Evolutionary conservation across 805 yeast species (phyloP), one percentile per base, ranked within the genome.

Genomic region (Starmerella riodocensis): DNA sequence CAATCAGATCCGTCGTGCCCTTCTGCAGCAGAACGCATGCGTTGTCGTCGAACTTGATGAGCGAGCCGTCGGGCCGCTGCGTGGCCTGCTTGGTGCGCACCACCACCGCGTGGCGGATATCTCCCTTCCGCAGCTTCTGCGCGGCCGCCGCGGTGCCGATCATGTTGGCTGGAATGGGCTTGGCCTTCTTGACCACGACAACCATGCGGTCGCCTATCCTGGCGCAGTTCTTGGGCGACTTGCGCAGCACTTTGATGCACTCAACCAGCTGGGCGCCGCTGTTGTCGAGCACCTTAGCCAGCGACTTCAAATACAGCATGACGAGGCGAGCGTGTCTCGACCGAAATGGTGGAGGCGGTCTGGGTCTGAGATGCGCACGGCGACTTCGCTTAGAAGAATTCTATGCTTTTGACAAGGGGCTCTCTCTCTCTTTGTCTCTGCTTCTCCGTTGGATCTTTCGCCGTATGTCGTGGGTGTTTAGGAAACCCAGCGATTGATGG

Each of bases 1-100:
- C 98, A 37, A 91, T 69, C 8, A 96, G 95, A 56, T 91, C 98
- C 22, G 82, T 79, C n/a, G 48, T 47, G 54, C 77, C 80, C 62
- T 88, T 88, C 65, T 91, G 86, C 46, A 88, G 73, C 54, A 91
- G 69, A 25, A 91, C 97, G 64, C 97, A 86, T 1, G 98, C 98
- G 59, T 88, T 91, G 62, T 91, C 98, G 58, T 86, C 95, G 58
- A 91, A 91, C 51, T 80, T 67, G 22, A 91, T 70, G 18, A 74
- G 74, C 2, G 93, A 70, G 3, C 98, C 98, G 58, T 91, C 97
- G 3, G 77, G 70, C 57, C 98, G 74, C 53, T 70, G 69, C 46
- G 72, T 72, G 39, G 74, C 73, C 48, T 84, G 84, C 62, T 78
- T 85, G 1, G 96, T 84, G 61, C 98, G 77, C 16, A 86, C 96